phyloP scores from a whole-genome alignment of 805 yeast genomes.

The Cyberlindnera nakhonratchasimensis region DNA sequence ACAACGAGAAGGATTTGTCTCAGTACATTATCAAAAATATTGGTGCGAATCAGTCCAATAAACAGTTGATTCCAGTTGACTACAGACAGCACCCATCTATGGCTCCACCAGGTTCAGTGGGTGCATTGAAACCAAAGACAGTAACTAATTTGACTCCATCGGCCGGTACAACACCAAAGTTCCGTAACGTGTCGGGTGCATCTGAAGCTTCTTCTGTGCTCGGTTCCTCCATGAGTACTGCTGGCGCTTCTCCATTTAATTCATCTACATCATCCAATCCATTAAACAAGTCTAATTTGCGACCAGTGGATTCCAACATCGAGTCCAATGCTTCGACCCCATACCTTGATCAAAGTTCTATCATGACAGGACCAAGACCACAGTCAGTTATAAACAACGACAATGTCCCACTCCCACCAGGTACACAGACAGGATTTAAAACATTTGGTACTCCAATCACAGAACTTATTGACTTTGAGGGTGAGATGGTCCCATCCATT shows the following conservation, averaged over 20 bases:
- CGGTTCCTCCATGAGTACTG: slow-evolving; percentile 21
- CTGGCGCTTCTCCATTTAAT: slow-evolving; percentile 5
- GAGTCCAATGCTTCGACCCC: slow-evolving; percentile 9
- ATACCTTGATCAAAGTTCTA: slow-evolving; percentile 17
- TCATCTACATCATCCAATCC: slow-evolving; percentile 3
- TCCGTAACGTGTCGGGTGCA: slow-evolving; percentile 11
- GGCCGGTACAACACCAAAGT: slow-evolving; percentile 3
- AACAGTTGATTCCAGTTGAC: slow-evolving; percentile 59
- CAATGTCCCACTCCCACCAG: slow-evolving; percentile 28
- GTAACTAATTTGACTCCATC: slow-evolving; percentile 5
- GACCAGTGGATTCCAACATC: background rate
- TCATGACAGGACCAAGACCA: slow-evolving; percentile 30
- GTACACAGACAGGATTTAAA: slow-evolving; percentile 33
- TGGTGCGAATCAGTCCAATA: slow-evolving; percentile 30
- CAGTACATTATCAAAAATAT: slow-evolving; percentile 52
- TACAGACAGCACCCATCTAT: slow-evolving; percentile 70
- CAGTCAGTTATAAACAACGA: slow-evolving; percentile 28
- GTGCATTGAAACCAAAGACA: slow-evolving; percentile 9
- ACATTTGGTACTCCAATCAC: slow-evolving; percentile 88
- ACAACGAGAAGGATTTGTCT: slow-evolving; percentile 80
- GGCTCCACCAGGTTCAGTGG: slow-evolving; percentile 27
- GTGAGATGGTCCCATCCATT: slow-evolving; percentile 86
- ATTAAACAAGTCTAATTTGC: background rate
- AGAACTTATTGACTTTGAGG: slow-evolving; percentile 70
- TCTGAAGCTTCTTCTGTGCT: slow-evolving; percentile 30